These are phyloP conservation scores for Alloteropsis semialata DNA, from an alignment of 176 grass and related monocot species.

Conservation along the genomic window DNA sequence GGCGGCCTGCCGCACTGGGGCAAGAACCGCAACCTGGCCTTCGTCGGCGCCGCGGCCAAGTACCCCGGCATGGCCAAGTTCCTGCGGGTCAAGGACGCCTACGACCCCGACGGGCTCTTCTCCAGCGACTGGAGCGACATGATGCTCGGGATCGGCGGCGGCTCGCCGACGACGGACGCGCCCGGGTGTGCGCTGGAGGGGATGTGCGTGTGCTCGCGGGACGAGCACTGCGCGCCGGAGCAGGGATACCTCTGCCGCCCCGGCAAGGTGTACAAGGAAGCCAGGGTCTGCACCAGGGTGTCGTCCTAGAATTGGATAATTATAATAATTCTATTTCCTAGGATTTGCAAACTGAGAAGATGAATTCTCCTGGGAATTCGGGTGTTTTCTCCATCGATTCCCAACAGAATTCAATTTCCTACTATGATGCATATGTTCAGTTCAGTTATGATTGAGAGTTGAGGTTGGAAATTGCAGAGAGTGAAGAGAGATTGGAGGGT, in stretches of 20 bases:
- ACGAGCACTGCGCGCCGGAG: slow-evolving; percentile 60
- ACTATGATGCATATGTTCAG: too few relatives aligned
- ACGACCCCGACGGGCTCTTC: slow-evolving; percentile 54
- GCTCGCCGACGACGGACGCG: not conserved
- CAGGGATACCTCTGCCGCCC: slow-evolving; percentile 56
- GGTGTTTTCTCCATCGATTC: not conserved
- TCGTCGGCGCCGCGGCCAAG: slow-evolving; percentile 33
- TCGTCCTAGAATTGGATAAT: not conserved
- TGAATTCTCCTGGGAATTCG: not conserved
- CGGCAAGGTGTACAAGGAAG: slow-evolving; percentile 52
- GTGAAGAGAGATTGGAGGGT: too few relatives aligned
- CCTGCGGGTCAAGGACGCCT: slow-evolving; percentile 38
- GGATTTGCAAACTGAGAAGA: not conserved
- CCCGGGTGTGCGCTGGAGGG: slow-evolving; percentile 63
- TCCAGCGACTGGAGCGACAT: slow-evolving; percentile 64
- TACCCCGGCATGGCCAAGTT: slow-evolving; percentile 25
- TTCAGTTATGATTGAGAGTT: not conserved
- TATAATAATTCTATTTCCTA: not conserved
- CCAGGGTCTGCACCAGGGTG: slow-evolving; percentile 48
- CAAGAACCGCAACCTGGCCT: slow-evolving; percentile 76
- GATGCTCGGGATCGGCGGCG: slow-evolving; percentile 49
- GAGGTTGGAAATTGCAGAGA: too few relatives aligned
- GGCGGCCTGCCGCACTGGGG: slow-evolving; percentile 70
- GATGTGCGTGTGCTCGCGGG: slow-evolving; percentile 57
- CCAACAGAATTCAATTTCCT: not conserved